Evolutionary conservation across 2,329 filamentous ascomycete genomes (phyloP).

Genomic region (Colletotrichum sp.): DNA sequence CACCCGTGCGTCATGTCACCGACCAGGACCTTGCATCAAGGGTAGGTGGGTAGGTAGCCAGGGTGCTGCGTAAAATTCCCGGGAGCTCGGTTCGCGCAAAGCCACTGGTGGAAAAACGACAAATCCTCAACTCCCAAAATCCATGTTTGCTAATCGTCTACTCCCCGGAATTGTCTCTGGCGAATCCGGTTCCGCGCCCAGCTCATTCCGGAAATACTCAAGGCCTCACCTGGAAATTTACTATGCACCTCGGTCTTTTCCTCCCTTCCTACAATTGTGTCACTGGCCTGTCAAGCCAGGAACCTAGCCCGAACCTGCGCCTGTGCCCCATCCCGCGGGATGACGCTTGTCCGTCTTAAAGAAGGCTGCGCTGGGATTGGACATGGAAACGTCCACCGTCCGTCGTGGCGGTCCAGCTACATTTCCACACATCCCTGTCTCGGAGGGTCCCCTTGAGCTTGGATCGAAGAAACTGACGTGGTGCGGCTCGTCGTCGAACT

Average conservation of each 20-base stretch:
- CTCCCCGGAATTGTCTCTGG: background rate
- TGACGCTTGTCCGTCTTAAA: constrained; percentile 14
- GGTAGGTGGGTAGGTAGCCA: background rate
- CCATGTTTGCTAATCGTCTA: background rate
- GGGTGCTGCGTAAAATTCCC: background rate
- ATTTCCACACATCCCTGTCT: background rate
- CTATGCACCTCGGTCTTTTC: constrained; percentile 15
- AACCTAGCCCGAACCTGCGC: background rate
- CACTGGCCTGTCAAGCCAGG: background rate
- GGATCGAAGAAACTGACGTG: background rate
- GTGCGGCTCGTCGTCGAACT: background rate
- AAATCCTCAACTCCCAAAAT: background rate
- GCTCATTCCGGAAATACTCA: background rate
- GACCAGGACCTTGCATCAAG: background rate
- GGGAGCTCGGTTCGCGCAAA: background rate
- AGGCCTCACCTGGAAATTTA: background rate
- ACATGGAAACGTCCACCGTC: background rate
- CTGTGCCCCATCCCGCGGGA: background rate
- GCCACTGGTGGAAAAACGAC: constrained; percentile 9
- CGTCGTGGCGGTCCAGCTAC: background rate
- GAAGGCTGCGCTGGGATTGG: background rate
- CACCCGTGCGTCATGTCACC: background rate
- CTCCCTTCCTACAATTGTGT: background rate
- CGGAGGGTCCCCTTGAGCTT: background rate
- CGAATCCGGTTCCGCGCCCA: background rate